Conservation (phyloP, 192 early-diverging fungal genomes). For the Cladochytrium replicatum region DNA sequence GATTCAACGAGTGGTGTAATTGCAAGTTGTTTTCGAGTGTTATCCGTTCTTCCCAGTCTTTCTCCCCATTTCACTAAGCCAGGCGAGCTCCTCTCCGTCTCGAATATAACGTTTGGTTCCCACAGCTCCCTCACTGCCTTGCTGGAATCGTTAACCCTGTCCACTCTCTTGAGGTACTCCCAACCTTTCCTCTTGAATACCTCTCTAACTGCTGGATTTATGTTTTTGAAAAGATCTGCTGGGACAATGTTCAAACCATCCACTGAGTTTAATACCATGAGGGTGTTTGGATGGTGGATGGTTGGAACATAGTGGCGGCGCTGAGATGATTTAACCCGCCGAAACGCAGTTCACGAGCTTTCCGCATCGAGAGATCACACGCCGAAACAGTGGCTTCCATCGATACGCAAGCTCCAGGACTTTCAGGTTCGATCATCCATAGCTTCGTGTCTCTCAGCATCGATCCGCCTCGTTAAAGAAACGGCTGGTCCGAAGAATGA, state of each 20-base stretch:
- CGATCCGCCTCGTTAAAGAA: slow-evolving; percentile 4
- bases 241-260: too few relatives aligned
- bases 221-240: too few relatives aligned
- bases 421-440: slow-evolving; percentile 3
- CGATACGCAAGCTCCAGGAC: neutral
- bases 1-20: too few relatives aligned
- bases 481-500: neutral
- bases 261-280: slow-evolving; percentile 1
- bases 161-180: neutral
- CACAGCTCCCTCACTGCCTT: slow-evolving; percentile 2
- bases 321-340: neutral
- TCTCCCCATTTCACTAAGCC: neutral
- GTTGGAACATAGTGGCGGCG: neutral
- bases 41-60: slow-evolving; percentile 6
- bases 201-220: too few relatives aligned
- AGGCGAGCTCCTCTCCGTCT: slow-evolving; percentile 1
- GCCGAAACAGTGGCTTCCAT: neutral
- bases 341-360: neutral
- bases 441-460: neutral
- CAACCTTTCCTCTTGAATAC: neutral
- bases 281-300: neutral
- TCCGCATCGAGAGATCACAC: neutral
- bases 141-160: slow-evolving; percentile 2
- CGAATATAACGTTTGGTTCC: neutral
- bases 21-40: neutral